Conservation (phyloP, 2,329 filamentous ascomycete species). For the Colletotrichum sojae region DNA sequence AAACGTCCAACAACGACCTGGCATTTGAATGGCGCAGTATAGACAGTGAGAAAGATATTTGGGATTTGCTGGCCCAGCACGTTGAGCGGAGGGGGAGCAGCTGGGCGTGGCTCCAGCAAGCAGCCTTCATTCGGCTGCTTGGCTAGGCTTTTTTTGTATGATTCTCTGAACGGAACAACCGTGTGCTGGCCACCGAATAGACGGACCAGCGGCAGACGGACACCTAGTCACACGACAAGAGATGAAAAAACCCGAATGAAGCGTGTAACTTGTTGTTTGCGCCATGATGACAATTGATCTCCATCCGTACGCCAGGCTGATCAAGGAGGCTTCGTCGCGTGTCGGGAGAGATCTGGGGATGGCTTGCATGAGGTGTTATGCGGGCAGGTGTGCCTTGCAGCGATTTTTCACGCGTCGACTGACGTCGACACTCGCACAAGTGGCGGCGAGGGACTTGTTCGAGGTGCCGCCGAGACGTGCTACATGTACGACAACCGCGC, state of each 20-base stretch:
- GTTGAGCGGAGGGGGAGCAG: neutral
- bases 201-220: conserved; percentile 1
- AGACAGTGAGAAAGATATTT: conserved; percentile 27
- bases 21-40: conserved; percentile 39
- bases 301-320: no score
- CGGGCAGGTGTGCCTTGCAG: neutral
- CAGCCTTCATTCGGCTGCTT: neutral
- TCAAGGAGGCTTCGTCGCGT: no score
- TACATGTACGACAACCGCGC: no score
- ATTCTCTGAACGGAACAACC: neutral
- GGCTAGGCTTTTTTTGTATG: neutral
- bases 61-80: conserved; percentile 12
- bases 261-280: neutral
- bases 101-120: neutral
- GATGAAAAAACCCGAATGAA: neutral
- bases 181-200: conserved; percentile 26
- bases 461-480: no score
- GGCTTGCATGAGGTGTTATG: neutral
- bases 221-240: conserved; percentile 11
- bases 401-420: neutral
- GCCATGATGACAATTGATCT: no score
- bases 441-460: no score
- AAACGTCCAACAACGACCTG: conserved; percentile 37
- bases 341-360: neutral
- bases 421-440: no score